Percentiles rank a stretch among this genome's conserved stretches.
phyloP scores from a whole-genome alignment of 1,139 yeast species.

The Geotrichum siamense region DNA sequence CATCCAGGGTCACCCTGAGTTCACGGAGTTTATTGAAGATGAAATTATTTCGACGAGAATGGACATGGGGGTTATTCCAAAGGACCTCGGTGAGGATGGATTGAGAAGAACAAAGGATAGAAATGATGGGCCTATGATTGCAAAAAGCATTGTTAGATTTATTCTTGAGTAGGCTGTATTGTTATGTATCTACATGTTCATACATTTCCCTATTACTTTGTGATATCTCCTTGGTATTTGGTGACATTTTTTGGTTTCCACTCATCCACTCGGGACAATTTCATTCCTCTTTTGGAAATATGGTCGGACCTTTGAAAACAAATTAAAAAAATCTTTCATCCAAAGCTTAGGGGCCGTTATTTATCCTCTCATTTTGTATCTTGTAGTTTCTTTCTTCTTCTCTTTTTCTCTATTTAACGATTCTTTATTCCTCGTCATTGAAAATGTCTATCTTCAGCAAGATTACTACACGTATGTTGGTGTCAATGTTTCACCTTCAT shows the following conservation, averaged over 20 bases:
- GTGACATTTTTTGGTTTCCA: neutral
- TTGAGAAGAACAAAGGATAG: slow-evolving; percentile 19
- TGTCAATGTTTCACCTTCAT: too few relatives aligned
- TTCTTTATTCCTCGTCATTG: too few relatives aligned
- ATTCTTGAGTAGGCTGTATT: slow-evolving; percentile 18
- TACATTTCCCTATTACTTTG: neutral
- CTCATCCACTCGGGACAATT: too few relatives aligned
- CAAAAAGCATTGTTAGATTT: slow-evolving; percentile 32
- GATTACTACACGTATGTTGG: slow-evolving; percentile 15
- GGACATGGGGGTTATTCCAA: slow-evolving; percentile 21
- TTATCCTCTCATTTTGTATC: too few relatives aligned
- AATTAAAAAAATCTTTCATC: too few relatives aligned
- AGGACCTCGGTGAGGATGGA: slow-evolving; percentile 26
- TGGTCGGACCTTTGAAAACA: too few relatives aligned
- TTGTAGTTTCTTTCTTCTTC: too few relatives aligned
- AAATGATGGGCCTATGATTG: slow-evolving; percentile 32
- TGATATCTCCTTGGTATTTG: neutral
- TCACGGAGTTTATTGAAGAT: slow-evolving; percentile 39
- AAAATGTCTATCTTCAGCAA: slow-evolving; percentile 15
- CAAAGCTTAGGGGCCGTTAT: too few relatives aligned
- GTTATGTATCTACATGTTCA: neutral
- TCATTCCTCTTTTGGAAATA: too few relatives aligned
- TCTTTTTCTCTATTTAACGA: neutral
- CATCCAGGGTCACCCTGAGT: slow-evolving; percentile 91
- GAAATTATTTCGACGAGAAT: slow-evolving; percentile 22